Conservation (phyloP, 768 basidiomycete genomes). For the Hypholoma sublateritium region DNA sequence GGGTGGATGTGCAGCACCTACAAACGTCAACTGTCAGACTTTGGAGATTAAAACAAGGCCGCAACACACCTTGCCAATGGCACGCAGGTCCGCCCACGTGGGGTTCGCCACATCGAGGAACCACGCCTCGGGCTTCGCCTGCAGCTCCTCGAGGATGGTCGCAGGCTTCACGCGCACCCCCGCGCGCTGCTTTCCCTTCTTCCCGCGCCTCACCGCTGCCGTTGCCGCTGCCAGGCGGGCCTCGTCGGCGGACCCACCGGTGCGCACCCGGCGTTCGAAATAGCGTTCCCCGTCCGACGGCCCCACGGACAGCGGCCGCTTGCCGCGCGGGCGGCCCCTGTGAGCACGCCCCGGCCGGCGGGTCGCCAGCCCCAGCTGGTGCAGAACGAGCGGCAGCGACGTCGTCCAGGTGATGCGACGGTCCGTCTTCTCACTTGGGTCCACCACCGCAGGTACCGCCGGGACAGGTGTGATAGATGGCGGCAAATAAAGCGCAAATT, state of each 20-base stretch:
- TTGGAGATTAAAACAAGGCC: conserved; percentile 13
- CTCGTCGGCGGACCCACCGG: conserved; percentile 1
- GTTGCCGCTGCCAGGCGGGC: conserved; percentile 3
- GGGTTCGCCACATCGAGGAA: conserved; percentile 90
- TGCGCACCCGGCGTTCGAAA: background rate
- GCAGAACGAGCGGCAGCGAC: conserved; percentile 48
- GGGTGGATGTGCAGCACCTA: conserved; percentile 89
- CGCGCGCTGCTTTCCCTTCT: conserved; percentile 50
- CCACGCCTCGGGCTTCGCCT: conserved; percentile 61
- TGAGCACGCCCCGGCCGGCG: conserved; percentile 31
- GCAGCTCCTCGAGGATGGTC: conserved; percentile 16
- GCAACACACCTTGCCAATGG: conserved; percentile 69
- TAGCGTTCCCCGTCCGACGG: conserved; percentile 27
- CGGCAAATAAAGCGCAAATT: conserved; percentile 68
- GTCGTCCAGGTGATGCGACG: conserved; percentile 40
- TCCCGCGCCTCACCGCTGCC: conserved; percentile 20
- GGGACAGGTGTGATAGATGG: conserved; percentile 23
- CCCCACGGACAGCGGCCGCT: conserved; percentile 1
- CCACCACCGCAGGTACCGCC: background rate
- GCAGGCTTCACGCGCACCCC: conserved; percentile 6
- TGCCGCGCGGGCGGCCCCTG: conserved; percentile 15
- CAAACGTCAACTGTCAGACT: background rate
- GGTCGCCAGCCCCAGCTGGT: conserved; percentile 47
- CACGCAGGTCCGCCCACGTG: conserved; percentile 83
- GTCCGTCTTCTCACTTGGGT: conserved; percentile 6